These are phyloP conservation scores for Phytopythium helicoides DNA, from an alignment of 352 stramenopile species.

Conservation along the genomic window DNA sequence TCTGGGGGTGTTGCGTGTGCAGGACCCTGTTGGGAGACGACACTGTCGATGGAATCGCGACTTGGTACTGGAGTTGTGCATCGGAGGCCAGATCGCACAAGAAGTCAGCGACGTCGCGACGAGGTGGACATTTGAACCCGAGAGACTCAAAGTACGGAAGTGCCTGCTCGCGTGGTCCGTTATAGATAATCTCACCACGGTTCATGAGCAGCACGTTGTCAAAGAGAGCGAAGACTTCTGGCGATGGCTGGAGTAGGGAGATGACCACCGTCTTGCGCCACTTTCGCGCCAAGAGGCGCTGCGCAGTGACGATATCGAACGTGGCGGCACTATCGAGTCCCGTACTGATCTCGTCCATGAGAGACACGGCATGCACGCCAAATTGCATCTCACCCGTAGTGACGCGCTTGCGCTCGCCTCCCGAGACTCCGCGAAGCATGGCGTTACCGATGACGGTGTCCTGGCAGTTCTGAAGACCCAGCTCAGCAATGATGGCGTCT, in stretches of 20 bases:
- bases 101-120: slow-evolving; percentile 28
- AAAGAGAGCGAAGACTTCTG: slow-evolving; percentile 82
- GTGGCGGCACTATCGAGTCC: slow-evolving; percentile 35
- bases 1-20: slow-evolving; percentile 7
- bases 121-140: slow-evolving; percentile 32
- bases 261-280: slow-evolving; percentile 33
- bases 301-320: slow-evolving; percentile 65
- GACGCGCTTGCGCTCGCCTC: slow-evolving; percentile 86
- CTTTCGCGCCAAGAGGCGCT: slow-evolving; percentile 44
- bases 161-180: slow-evolving; percentile 43
- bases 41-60: neutral
- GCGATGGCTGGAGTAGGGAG: slow-evolving; percentile 75
- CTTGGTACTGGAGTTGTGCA: slow-evolving; percentile 25
- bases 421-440: slow-evolving; percentile 50
- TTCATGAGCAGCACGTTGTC: slow-evolving; percentile 74
- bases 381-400: slow-evolving; percentile 85
- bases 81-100: slow-evolving; percentile 24
- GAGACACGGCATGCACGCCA: slow-evolving; percentile 52
- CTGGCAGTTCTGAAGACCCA: slow-evolving; percentile 26
- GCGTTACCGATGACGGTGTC: slow-evolving; percentile 36
- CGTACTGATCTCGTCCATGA: slow-evolving; percentile 54
- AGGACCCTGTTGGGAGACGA: neutral
- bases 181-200: slow-evolving; percentile 17
- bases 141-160: slow-evolving; percentile 68
- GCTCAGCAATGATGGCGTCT: slow-evolving; percentile 3